Conservation (phyloP, 1,284 basidiomycete genomes). For the Nidula niveotomentosa region DNA sequence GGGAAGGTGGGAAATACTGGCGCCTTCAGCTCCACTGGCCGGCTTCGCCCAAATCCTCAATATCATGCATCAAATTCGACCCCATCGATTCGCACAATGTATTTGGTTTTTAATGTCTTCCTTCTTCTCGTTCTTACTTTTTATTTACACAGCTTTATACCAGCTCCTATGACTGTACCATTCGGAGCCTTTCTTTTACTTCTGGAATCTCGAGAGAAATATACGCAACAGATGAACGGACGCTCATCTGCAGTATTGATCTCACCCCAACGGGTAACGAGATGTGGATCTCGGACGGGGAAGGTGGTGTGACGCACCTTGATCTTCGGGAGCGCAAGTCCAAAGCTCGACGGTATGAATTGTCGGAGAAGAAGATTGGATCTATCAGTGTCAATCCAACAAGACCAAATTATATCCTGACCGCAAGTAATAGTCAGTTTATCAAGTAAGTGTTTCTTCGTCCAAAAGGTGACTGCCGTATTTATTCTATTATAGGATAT, state of each 20-base stretch:
- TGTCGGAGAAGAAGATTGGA: constrained; percentile 75
- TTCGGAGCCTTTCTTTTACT: constrained; percentile 69
- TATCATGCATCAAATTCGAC: constrained; percentile 73
- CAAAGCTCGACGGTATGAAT: constrained; percentile 56
- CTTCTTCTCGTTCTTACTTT: not conserved
- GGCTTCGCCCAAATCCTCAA: constrained; percentile 71
- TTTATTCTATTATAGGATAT: constrained; percentile 47
- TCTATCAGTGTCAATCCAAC: constrained; percentile 74
- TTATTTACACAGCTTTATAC: constrained; percentile 59
- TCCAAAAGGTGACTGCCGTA: not conserved
- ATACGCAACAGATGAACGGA: constrained; percentile 52
- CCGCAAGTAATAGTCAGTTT: constrained; percentile 69
- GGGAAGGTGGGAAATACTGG: constrained; percentile 74
- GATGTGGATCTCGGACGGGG: constrained; percentile 77
- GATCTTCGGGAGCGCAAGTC: constrained; percentile 66
- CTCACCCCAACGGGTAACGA: constrained; percentile 64
- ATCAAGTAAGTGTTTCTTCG: constrained; percentile 50
- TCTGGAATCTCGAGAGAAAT: constrained; percentile 69
- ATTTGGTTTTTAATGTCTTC: constrained; percentile 18
- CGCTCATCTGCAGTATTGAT: constrained; percentile 67
- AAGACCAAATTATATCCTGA: constrained; percentile 63
- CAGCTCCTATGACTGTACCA: constrained; percentile 74
- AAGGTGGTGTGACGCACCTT: constrained; percentile 68
- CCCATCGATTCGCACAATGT: constrained; percentile 72
- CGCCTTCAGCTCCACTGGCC: constrained; percentile 83